Evolutionary conservation across 176 grass and related monocot species (phyloP).

Genomic region (Oryza glaberrima): DNA sequence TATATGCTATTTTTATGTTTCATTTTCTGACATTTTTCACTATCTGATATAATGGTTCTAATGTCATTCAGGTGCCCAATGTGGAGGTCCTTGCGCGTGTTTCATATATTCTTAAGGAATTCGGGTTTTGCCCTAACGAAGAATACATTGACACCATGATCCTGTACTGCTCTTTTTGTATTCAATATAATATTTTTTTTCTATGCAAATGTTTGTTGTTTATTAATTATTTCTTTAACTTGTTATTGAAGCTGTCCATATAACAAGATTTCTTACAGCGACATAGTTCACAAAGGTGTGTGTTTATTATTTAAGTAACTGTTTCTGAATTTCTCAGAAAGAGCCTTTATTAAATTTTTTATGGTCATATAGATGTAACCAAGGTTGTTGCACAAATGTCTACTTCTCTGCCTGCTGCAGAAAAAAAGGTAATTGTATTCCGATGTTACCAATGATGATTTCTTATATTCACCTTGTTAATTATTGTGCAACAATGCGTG

Average conservation of each 20-base stretch:
- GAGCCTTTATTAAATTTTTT: background rate
- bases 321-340: background rate
- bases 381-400: background rate
- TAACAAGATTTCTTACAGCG: background rate
- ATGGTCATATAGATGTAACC: background rate
- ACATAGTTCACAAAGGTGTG: background rate
- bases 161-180: slow-evolving; percentile 19
- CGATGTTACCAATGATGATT: background rate
- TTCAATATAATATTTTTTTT: background rate
- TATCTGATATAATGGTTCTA: too few relatives aligned
- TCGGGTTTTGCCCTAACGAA: slow-evolving; percentile 7
- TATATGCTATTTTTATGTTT: too few relatives aligned
- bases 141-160: slow-evolving; percentile 7
- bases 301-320: background rate
- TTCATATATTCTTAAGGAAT: background rate
- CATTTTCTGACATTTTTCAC: too few relatives aligned
- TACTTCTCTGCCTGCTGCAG: background rate
- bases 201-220: slow-evolving; percentile 11
- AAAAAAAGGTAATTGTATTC: background rate
- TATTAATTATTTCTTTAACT: background rate
- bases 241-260: background rate
- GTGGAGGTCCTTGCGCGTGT: too few relatives aligned
- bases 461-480: background rate
- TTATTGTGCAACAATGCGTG: background rate
- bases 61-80: too few relatives aligned